Evolutionary conservation across 2,329 filamentous ascomycete genomes (phyloP).

Genomic region (Didymella pinodella): DNA sequence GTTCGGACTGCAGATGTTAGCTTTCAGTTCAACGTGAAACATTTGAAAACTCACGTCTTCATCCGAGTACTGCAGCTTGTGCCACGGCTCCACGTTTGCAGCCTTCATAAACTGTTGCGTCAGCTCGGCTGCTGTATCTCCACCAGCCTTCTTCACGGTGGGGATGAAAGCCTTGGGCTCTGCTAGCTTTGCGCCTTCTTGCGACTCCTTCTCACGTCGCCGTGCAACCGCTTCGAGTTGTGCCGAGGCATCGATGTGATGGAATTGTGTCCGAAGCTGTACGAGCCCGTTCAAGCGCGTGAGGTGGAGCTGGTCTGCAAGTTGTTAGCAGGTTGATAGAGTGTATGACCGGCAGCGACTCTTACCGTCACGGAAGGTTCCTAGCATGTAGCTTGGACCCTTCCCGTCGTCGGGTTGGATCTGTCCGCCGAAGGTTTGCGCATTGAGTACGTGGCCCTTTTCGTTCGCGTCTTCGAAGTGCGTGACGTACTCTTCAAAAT

Average conservation of each 20-base stretch:
- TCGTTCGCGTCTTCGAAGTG: constrained; percentile 69
- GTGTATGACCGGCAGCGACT: not conserved
- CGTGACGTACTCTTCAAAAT: constrained; percentile 64
- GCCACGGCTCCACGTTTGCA: constrained; percentile 86
- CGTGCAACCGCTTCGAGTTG: constrained; percentile 69
- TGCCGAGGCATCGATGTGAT: constrained; percentile 85
- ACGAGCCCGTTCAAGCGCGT: constrained; percentile 84
- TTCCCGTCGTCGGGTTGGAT: constrained; percentile 73
- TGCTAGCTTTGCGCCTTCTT: constrained; percentile 52
- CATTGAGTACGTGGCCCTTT: constrained; percentile 75
- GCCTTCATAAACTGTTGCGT: constrained; percentile 78
- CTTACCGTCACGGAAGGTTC: constrained; percentile 84
- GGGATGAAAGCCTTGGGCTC: constrained; percentile 83
- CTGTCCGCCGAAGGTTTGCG: constrained; percentile 86
- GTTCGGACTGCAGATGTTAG: constrained; percentile 58
- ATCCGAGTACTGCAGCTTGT: constrained; percentile 78
- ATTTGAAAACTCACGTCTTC: constrained; percentile 65
- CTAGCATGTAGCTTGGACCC: constrained; percentile 83
- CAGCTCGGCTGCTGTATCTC: constrained; percentile 71
- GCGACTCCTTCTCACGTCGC: constrained; percentile 57
- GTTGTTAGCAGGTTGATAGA: constrained; percentile 14
- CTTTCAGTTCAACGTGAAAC: not conserved
- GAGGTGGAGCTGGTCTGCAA: constrained; percentile 80
- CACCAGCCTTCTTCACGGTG: constrained; percentile 79
- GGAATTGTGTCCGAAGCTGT: constrained; percentile 88